A percentile compares a stretch with the other conserved stretches of the same genome.
Conservation (phyloP, 805 yeast genomes). For the Candida ascalaphidarum region DNA sequence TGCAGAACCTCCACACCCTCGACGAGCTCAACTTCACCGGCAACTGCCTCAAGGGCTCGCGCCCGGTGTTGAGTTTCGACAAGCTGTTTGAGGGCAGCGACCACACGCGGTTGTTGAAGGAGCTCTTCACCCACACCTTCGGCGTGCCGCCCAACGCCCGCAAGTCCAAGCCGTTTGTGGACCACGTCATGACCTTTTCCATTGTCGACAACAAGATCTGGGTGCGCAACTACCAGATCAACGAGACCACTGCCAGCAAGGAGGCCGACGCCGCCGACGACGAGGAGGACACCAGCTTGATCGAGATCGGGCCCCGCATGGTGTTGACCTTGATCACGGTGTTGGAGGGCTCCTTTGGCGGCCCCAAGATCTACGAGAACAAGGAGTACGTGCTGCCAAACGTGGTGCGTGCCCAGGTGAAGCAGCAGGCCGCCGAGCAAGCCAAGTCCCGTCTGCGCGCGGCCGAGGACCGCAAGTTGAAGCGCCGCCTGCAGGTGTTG, state of each 20-base stretch:
- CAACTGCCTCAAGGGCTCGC: conserved; percentile 88
- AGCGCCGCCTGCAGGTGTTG: conserved; percentile 65
- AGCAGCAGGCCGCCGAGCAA: conserved; percentile 69
- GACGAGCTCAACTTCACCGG: conserved; percentile 96
- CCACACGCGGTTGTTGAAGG: conserved; percentile 72
- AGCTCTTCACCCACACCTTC: conserved; percentile 67
- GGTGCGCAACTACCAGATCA: conserved; percentile 91
- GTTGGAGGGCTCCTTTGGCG: conserved; percentile 94
- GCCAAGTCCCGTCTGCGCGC: conserved; percentile 76
- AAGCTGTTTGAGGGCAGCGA: conserved; percentile 55
- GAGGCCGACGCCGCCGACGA: conserved; percentile 38
- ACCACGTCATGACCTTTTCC: conserved; percentile 89
- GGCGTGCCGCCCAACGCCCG: conserved; percentile 96
- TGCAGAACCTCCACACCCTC: conserved; percentile 92
- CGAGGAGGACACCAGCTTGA: conserved; percentile 62
- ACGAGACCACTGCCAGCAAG: conserved; percentile 53
- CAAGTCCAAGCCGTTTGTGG: conserved; percentile 88
- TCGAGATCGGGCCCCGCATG: conserved; percentile 95
- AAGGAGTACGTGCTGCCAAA: conserved; percentile 96
- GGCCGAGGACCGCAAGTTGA: conserved; percentile 66
- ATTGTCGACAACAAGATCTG: conserved; percentile 91
- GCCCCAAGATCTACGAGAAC: conserved; percentile 95
- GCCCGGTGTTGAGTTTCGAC: conserved; percentile 90
- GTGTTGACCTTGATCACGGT: conserved; percentile 88
- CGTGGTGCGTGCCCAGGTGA: conserved; percentile 82